phyloP scores from a whole-genome alignment of 176 grass and related monocot genomes.

The Pontederia paniculata region DNA sequence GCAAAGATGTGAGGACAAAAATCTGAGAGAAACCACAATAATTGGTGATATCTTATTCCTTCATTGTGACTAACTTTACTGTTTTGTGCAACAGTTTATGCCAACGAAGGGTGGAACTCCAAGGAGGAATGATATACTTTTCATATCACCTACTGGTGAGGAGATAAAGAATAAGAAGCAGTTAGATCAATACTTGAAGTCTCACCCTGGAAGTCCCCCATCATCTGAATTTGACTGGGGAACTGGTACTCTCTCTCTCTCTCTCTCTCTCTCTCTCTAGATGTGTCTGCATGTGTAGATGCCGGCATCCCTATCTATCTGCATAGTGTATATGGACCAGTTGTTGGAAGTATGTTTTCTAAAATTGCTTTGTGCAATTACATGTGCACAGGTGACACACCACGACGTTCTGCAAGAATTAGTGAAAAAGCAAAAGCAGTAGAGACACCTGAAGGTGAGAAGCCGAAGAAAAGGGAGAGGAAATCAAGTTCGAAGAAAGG shows the following conservation, averaged over 20 bases:
- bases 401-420: slow-evolving; percentile 14
- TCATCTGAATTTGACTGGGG: slow-evolving; percentile 24
- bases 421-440: slow-evolving; percentile 17
- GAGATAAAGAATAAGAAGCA: slow-evolving; percentile 19
- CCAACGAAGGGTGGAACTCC: slow-evolving; percentile 19
- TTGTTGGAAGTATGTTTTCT: background rate
- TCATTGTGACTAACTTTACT: background rate
- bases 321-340: background rate
- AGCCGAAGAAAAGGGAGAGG: slow-evolving; percentile 17
- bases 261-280: background rate
- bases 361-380: background rate
- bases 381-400: slow-evolving; percentile 9
- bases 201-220: slow-evolving; percentile 13
- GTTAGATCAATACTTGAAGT: slow-evolving; percentile 14
- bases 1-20: too few relatives aligned
- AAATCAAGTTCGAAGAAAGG: slow-evolving; percentile 19
- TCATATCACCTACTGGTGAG: slow-evolving; percentile 13
- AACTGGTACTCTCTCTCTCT: background rate
- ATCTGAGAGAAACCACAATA: too few relatives aligned
- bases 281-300: background rate
- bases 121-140: slow-evolving; percentile 16
- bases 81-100: slow-evolving; percentile 4
- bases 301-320: too few relatives aligned
- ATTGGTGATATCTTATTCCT: background rate
- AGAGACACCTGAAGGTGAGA: slow-evolving; percentile 15